phyloP scores from a whole-genome alignment of 495 filamentous ascomycete genomes.

The Aspergillus affinis region DNA sequence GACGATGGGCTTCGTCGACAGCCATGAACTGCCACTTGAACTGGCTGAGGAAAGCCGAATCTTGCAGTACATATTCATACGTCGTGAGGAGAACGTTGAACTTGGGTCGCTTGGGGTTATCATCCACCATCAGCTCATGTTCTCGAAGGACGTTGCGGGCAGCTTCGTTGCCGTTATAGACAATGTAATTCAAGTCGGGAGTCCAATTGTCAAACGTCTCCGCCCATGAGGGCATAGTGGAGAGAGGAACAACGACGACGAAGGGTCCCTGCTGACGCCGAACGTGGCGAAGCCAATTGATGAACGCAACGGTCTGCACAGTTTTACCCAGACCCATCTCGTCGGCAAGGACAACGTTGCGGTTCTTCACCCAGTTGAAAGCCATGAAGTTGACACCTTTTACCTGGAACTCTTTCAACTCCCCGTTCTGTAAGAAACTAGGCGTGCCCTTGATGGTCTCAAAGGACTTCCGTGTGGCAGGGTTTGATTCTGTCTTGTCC shows the following conservation, averaged over 20 bases:
- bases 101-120: constrained; percentile 78
- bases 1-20: constrained; percentile 92
- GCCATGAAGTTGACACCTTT: constrained; percentile 92
- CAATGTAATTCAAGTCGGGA: constrained; percentile 93
- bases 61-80: constrained; percentile 87
- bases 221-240: constrained; percentile 95
- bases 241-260: constrained; percentile 90
- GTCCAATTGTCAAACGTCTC: constrained; percentile 98
- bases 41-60: constrained; percentile 72
- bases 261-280: constrained; percentile 90
- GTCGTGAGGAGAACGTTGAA: constrained; percentile 96
- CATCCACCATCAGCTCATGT: constrained; percentile 82
- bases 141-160: constrained; percentile 81
- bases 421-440: constrained; percentile 77
- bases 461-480: constrained; percentile 66
- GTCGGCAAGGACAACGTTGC: constrained; percentile 94
- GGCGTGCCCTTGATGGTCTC: constrained; percentile 77
- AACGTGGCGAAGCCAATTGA: constrained; percentile 96
- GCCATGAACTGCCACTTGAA: constrained; percentile 98
- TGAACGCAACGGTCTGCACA: constrained; percentile 93
- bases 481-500: constrained; percentile 70
- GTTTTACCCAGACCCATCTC: constrained; percentile 99
- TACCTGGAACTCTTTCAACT: constrained; percentile 91
- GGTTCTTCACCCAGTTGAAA: constrained; percentile 86
- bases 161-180: constrained; percentile 85